Conservation (phyloP, 352 stramenopile species). For the Pythium grandisporangium region DNA sequence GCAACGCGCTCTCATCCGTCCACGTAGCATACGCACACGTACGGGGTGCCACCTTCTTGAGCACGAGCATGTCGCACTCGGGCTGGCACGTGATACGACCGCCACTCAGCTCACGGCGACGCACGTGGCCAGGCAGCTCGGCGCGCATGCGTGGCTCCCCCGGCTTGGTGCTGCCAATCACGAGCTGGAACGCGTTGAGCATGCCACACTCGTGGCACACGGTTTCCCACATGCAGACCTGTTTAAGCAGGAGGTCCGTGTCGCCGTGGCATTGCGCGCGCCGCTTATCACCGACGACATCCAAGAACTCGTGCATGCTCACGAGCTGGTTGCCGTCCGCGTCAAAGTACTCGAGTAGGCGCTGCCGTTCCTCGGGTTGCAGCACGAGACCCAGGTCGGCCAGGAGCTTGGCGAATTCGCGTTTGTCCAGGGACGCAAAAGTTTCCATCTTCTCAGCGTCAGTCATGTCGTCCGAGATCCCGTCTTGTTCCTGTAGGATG, state of each 20-base stretch:
- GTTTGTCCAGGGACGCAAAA: conserved; percentile 34
- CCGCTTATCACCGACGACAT: conserved; percentile 72
- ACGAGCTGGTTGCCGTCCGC: conserved; percentile 52
- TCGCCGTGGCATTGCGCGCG: conserved; percentile 56
- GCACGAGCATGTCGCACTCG: conserved; percentile 56
- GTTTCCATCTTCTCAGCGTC: conserved; percentile 51
- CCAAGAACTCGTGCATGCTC: conserved; percentile 75
- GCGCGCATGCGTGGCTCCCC: conserved; percentile 35
- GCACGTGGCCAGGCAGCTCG: conserved; percentile 56
- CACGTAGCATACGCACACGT: conserved; percentile 51
- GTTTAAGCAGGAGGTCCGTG: conserved; percentile 60
- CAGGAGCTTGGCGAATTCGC: conserved; percentile 52
- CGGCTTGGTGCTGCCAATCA: conserved; percentile 36
- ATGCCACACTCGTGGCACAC: conserved; percentile 89
- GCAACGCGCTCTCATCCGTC: conserved; percentile 36
- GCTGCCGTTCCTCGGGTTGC: conserved; percentile 64
- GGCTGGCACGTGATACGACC: conserved; percentile 41
- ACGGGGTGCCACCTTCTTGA: conserved; percentile 44
- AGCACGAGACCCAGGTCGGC: conserved; percentile 72
- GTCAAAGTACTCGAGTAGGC: conserved; percentile 85
- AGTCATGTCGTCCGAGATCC: conserved; percentile 53
- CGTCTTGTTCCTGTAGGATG: conserved; percentile 38
- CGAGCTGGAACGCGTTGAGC: conserved; percentile 84
- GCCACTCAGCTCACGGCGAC: conserved; percentile 55
- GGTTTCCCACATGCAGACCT: conserved; percentile 88